Conservation (phyloP, 2,329 filamentous ascomycete species). For the Hypomyces perniciosus region DNA sequence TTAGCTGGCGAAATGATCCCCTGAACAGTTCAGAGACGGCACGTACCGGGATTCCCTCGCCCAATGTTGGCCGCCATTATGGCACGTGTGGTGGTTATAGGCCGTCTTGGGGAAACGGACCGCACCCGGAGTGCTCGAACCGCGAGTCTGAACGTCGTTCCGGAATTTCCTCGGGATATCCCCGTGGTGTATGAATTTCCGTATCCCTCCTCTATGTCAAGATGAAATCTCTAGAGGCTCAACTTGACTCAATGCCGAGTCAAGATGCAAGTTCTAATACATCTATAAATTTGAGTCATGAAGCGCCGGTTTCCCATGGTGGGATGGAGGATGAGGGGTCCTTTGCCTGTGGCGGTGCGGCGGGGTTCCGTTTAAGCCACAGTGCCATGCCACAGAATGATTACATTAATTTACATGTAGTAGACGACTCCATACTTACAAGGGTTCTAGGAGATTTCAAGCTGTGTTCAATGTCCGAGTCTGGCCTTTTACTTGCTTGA, state of each 20-base stretch:
- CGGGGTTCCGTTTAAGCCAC: slow-evolving; percentile 5
- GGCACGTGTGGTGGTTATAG: slow-evolving; percentile 35
- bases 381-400: not conserved
- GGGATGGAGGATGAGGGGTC: slow-evolving; percentile 16
- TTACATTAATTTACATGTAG: not conserved
- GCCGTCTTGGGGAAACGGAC: slow-evolving; percentile 44
- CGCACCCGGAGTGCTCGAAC: slow-evolving; percentile 54
- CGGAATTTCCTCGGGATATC: slow-evolving; percentile 32
- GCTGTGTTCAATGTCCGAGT: no score
- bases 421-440: not conserved
- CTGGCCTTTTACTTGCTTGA: not conserved
- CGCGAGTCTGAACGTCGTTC: slow-evolving; percentile 45
- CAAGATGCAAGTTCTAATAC: slow-evolving; percentile 3
- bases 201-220: slow-evolving; percentile 3
- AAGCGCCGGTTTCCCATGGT: slow-evolving; percentile 9
- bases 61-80: slow-evolving; percentile 56
- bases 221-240: not conserved
- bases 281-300: slow-evolving; percentile 18
- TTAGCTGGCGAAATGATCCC: slow-evolving; percentile 15
- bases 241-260: slow-evolving; percentile 2
- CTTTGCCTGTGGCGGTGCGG: slow-evolving; percentile 17
- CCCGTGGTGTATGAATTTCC: slow-evolving; percentile 29
- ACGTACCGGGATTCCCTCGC: slow-evolving; percentile 36
- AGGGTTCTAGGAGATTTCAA: not conserved
- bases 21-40: not conserved